phyloP scores from a whole-genome alignment of 306 rosid species.

The Quercus alba region DNA sequence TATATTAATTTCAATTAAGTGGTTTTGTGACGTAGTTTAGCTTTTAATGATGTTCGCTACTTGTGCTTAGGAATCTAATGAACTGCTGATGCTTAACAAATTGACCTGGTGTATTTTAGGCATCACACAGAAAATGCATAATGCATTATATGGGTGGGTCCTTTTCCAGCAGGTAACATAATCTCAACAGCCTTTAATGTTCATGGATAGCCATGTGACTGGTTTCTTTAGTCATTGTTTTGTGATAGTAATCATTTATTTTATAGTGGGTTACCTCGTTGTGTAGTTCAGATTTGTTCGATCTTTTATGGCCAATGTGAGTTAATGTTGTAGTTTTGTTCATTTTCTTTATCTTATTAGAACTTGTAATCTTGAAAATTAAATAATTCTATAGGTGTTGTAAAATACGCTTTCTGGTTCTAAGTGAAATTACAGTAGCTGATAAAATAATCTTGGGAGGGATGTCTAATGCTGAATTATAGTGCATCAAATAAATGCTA shows the following conservation, averaged over 20 bases:
- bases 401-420: background rate
- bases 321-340: background rate
- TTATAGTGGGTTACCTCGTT: background rate
- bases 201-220: background rate
- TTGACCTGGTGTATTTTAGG: slow-evolving; percentile 53
- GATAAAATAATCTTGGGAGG: background rate
- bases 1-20: background rate
- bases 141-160: slow-evolving; percentile 48
- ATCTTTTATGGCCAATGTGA: background rate
- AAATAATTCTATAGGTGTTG: background rate
- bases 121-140: slow-evolving; percentile 47
- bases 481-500: background rate
- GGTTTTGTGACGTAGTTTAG: background rate
- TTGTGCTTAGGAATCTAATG: slow-evolving; percentile 42
- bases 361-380: background rate
- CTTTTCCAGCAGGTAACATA: slow-evolving; percentile 52
- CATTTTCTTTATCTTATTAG: background rate
- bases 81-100: slow-evolving; percentile 32
- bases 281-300: background rate
- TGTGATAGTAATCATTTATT: background rate
- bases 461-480: background rate
- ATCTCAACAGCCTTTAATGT: background rate
- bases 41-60: slow-evolving; percentile 11
- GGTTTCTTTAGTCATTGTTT: background rate
- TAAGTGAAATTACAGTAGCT: background rate